A percentile compares a stretch with the other conserved stretches of the same genome.
Evolutionary conservation across 2,329 filamentous ascomycete genomes (phyloP).

Genomic region (Hyphodiscus sp.): DNA sequence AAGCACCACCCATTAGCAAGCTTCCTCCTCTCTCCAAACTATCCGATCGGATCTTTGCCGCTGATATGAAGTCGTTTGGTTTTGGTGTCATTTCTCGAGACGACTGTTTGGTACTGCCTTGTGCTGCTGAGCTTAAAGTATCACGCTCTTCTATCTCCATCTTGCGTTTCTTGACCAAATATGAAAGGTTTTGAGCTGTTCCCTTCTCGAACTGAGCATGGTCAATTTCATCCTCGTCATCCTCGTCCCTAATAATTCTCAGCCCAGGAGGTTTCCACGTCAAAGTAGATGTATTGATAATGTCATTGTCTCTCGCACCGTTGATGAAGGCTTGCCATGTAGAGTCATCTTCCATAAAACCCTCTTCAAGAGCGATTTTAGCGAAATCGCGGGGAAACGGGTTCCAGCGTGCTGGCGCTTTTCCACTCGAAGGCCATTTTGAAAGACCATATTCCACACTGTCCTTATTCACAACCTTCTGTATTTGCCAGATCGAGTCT

Average conservation of each 20-base stretch:
- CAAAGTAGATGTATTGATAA: constrained; percentile 34
- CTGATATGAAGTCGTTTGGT: not conserved
- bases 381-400: constrained; percentile 35
- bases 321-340: constrained; percentile 32
- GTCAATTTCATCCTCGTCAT: constrained; percentile 34
- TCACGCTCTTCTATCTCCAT: constrained; percentile 15
- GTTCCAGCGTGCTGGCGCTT: constrained; percentile 38
- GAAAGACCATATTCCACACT: constrained; percentile 26
- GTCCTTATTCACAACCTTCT: constrained; percentile 24
- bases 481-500: constrained; percentile 25
- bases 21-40: constrained; percentile 8
- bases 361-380: constrained; percentile 33
- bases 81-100: not conserved
- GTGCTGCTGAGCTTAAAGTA: not conserved
- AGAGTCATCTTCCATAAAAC: constrained; percentile 35
- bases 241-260: constrained; percentile 36
- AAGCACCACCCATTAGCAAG: constrained; percentile 21
- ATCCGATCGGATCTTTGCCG: constrained; percentile 19
- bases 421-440: constrained; percentile 37
- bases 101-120: not conserved
- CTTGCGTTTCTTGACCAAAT: constrained; percentile 36
- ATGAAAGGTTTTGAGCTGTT: constrained; percentile 28
- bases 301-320: constrained; percentile 18
- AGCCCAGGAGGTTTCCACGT: constrained; percentile 43
- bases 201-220: constrained; percentile 16